These are phyloP conservation scores for Elongisporangium undulatum DNA, from an alignment of 352 stramenopile genomes.

Conservation along the genomic window DNA sequence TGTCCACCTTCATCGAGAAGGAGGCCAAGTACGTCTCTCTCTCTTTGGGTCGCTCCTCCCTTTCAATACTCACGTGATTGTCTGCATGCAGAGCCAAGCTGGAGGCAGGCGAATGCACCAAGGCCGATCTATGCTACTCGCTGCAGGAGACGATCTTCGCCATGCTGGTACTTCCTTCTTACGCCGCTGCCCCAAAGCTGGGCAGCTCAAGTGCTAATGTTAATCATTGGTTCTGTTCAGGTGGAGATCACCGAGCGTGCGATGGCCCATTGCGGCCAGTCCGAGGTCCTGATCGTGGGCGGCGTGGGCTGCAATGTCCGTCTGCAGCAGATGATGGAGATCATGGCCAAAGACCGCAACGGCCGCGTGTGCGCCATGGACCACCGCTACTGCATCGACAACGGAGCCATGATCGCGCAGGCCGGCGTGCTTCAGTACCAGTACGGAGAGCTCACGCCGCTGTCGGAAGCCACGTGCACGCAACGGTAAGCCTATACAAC, in stretches of 20 bases:
- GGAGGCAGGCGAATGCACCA: constrained; percentile 86
- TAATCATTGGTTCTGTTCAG: constrained; percentile 17
- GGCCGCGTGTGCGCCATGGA: constrained; percentile 98
- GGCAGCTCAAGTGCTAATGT: not conserved
- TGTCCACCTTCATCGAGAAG: constrained; percentile 97
- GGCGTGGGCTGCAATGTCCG: constrained; percentile 96
- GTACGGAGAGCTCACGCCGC: constrained; percentile 86
- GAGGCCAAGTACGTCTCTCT: constrained; percentile 64
- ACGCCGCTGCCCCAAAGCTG: not conserved
- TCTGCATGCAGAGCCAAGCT: constrained; percentile 61
- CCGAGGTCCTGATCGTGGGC: constrained; percentile 98
- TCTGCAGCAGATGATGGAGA: constrained; percentile 97
- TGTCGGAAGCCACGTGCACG: constrained; percentile 93
- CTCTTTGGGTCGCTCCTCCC: not conserved
- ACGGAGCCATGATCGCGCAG: constrained; percentile 99
- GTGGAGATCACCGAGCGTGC: constrained; percentile 99
- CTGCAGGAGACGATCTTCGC: constrained; percentile 99
- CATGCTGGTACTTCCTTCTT: constrained; percentile 91
- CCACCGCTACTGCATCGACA: constrained; percentile 99
- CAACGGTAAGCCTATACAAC: constrained; percentile 71
- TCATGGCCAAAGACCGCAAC: constrained; percentile 95
- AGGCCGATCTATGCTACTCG: constrained; percentile 97
- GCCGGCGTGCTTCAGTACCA: constrained; percentile 97
- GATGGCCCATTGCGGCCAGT: constrained; percentile 98
- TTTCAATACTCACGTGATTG: not conserved